These are phyloP conservation scores for Asterochloris sp. DNA, from an alignment of 139 green algal species.

Conservation along the genomic window DNA sequence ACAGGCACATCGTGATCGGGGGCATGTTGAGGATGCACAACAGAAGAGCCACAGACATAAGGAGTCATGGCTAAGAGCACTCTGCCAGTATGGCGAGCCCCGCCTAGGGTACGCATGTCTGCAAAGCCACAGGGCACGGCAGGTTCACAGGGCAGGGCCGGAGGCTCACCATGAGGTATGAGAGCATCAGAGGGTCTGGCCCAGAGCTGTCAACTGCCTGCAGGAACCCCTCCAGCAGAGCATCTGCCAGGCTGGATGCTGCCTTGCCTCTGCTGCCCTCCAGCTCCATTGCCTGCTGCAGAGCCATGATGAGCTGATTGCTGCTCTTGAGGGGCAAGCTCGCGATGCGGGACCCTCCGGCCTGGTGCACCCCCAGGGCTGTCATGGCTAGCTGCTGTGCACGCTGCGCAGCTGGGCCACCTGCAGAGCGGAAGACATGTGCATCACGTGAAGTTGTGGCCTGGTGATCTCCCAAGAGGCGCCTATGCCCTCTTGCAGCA, in stretches of 20 bases:
- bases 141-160: too few relatives aligned
- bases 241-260: constrained; percentile 36
- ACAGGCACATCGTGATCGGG: too few relatives aligned
- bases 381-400: constrained; percentile 49
- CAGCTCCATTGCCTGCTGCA: constrained; percentile 13
- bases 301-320: constrained; percentile 48
- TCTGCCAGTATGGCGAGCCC: too few relatives aligned
- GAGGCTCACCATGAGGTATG: too few relatives aligned
- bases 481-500: neutral
- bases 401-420: constrained; percentile 10
- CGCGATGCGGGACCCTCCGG: constrained; percentile 33
- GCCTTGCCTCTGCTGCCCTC: constrained; percentile 13
- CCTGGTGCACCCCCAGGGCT: constrained; percentile 34
- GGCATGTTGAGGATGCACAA: too few relatives aligned
- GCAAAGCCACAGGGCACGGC: too few relatives aligned
- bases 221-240: constrained; percentile 55
- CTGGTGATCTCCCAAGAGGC: neutral
- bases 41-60: too few relatives aligned
- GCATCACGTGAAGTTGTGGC: neutral
- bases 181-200: too few relatives aligned
- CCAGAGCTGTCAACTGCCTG: constrained; percentile 33
- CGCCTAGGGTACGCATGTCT: too few relatives aligned
- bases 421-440: neutral
- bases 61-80: too few relatives aligned
- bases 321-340: constrained; percentile 49